These are phyloP conservation scores for Pisolithus albus DNA, from an alignment of 768 basidiomycete genomes.

Conservation along the genomic window DNA sequence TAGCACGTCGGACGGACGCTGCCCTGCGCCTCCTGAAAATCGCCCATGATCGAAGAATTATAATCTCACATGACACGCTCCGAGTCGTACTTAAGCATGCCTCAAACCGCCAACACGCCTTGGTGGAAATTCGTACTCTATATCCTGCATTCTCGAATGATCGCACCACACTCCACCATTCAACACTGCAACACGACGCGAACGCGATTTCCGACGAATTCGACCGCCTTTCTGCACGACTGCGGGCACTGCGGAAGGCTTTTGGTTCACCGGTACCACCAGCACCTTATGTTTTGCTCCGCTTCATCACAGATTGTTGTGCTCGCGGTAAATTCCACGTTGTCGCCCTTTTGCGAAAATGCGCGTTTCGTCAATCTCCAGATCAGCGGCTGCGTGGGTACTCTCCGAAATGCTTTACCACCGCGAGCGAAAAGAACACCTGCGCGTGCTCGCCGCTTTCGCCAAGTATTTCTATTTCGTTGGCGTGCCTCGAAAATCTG, in stretches of 20 bases:
- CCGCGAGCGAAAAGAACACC: conserved; percentile 11
- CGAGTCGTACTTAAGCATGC: conserved; percentile 24
- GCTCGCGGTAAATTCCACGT: conserved; percentile 15
- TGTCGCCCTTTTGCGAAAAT: conserved; percentile 11
- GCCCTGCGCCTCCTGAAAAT: conserved; percentile 43
- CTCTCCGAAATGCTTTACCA: conserved; percentile 26
- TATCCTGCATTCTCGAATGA: conserved; percentile 11
- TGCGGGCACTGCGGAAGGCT: conserved; percentile 21
- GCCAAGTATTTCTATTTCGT: conserved; percentile 42
- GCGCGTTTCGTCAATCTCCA: conserved; percentile 19
- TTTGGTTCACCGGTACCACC: conserved; percentile 19
- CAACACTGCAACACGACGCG: background rate
- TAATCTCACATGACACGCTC: conserved; percentile 33
- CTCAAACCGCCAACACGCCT: conserved; percentile 1
- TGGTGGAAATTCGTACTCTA: conserved; percentile 6
- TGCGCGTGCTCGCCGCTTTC: conserved; percentile 36
- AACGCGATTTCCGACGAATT: conserved; percentile 4
- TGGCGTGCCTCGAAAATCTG: conserved; percentile 42
- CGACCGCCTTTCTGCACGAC: conserved; percentile 8
- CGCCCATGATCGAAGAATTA: conserved; percentile 21
- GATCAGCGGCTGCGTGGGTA: conserved; percentile 20
- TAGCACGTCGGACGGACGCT: conserved; percentile 30
- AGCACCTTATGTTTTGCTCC: conserved; percentile 12
- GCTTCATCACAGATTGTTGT: conserved; percentile 18
- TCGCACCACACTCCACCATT: background rate